Evolutionary conservation across 164 flowering plant genomes (phyloP), one percentile per base, ranked within the genome.

Genomic region (Piper betle): DNA sequence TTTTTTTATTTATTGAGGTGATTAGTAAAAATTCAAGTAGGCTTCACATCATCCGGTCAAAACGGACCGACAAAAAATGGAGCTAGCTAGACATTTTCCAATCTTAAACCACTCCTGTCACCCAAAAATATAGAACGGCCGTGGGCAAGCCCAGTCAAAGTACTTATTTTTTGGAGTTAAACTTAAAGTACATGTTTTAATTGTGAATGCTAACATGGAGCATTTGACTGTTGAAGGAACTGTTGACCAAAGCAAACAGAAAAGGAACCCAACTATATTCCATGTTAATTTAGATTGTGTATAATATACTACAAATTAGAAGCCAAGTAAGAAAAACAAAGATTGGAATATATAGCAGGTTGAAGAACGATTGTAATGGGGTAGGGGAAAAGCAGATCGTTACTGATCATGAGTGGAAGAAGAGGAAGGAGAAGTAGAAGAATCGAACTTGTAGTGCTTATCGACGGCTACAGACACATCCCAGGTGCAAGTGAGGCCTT

Each of bases 401-500:
- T 33, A 66, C 16, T 59, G 42, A 18, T 61, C 39, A 40, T 5
- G 3, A 46, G 50, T 10, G 15, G 50, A 46, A 46, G 50, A 46
- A 46, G 50, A 55, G 10, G 73, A 19, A 13, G 68, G 41, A 3
- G 73, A 67, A 37, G 20, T 58, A 4, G 82, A 60, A n/a, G 76
- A 79, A 66, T 80, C 88, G 43, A 86, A 86, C 55, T 80, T 83
- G 80, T 86, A 86, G 75, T 79, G 72, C 69, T 86, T 86, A 64
- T 86, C 92, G 33, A 86, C 83, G 11, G 88, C 81, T 4, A 80
- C 62, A 3, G 85, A 81, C 0, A 86, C 92, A 43, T 82, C 88
- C 92, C 92, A 86, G 64, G 88, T 84, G 80, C 92, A 86, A 62
- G 82, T 79, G 1, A 86, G 78, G 7, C 92, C 79, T 39, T 75